These are phyloP conservation scores for Phialocephala subalpina DNA, from an alignment of 2,329 filamentous ascomycete genomes.

Conservation along the genomic window DNA sequence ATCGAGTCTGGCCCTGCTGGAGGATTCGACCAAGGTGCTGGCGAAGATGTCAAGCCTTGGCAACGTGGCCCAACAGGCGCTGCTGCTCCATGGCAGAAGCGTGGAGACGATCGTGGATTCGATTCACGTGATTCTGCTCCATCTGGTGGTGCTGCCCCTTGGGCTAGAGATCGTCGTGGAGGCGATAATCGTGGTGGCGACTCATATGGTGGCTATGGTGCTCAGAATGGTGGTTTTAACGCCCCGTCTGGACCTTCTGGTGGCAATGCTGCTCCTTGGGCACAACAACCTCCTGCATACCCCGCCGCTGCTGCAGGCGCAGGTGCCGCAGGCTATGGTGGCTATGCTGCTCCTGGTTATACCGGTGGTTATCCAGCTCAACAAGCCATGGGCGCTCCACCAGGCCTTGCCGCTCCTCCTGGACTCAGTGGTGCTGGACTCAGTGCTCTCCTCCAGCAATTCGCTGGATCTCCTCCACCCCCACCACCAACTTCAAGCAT, in stretches of 20 bases:
- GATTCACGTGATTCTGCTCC: slow-evolving; percentile 43
- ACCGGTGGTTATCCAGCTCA: slow-evolving; percentile 50
- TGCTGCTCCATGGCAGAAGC: slow-evolving; percentile 78
- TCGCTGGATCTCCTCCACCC: slow-evolving; percentile 55
- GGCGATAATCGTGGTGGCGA: slow-evolving; percentile 54
- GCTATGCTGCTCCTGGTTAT: slow-evolving; percentile 54
- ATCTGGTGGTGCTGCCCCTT: slow-evolving; percentile 61
- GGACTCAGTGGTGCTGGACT: slow-evolving; percentile 64
- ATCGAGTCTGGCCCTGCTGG: slow-evolving; percentile 83
- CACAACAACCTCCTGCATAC: slow-evolving; percentile 50
- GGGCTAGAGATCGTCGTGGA: slow-evolving; percentile 64
- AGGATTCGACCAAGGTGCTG: slow-evolving; percentile 59
- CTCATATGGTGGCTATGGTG: slow-evolving; percentile 53
- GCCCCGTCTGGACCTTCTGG: slow-evolving; percentile 59
- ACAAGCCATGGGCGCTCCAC: slow-evolving; percentile 54
- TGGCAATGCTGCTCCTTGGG: slow-evolving; percentile 51
- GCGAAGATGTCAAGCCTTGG: slow-evolving; percentile 80
- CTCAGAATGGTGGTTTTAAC: slow-evolving; percentile 53
- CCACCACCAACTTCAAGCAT: slow-evolving; percentile 60
- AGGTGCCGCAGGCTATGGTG: slow-evolving; percentile 63
- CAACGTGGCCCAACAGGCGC: slow-evolving; percentile 85
- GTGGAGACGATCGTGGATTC: slow-evolving; percentile 51
- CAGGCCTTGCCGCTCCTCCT: slow-evolving; percentile 49
- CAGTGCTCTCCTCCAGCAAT: slow-evolving; percentile 73
- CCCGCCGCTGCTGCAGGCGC: slow-evolving; percentile 49